Percentiles rank a stretch among this genome's conserved stretches.
phyloP scores from a whole-genome alignment of 345 rosid genomes.

The Populus euphratica region DNA sequence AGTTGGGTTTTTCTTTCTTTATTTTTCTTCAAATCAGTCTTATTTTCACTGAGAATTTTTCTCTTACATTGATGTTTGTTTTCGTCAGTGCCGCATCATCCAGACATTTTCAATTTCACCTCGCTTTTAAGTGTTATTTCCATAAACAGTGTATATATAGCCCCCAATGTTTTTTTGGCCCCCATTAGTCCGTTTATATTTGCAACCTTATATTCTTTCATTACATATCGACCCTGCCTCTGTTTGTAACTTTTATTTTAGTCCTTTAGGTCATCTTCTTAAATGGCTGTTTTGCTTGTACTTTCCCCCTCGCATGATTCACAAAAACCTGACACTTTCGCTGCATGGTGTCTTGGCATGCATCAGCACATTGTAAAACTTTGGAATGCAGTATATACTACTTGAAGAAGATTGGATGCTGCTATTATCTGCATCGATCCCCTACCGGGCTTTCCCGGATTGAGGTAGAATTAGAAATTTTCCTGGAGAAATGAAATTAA shows the following conservation, averaged over 20 bases:
- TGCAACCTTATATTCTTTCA: too few relatives aligned
- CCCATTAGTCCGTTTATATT: not conserved
- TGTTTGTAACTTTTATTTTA: not conserved
- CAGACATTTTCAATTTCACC: not conserved
- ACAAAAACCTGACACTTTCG: not conserved
- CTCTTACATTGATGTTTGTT: not conserved
- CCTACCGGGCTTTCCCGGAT: not conserved
- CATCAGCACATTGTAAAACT: not conserved
- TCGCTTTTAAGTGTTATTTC: not conserved
- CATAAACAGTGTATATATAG: not conserved
- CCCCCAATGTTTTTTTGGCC: not conserved
- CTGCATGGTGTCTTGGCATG: not conserved
- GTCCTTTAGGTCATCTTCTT: not conserved
- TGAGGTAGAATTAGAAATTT: not conserved
- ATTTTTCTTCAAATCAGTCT: not conserved
- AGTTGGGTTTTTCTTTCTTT: not conserved
- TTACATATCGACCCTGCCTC: not conserved
- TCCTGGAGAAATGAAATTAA: not conserved
- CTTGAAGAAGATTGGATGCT: not conserved
- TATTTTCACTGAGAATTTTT: not conserved
- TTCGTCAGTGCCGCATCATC: constrained; percentile 57
- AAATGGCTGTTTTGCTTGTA: not conserved
- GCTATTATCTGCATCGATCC: not conserved
- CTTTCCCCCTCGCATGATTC: not conserved
- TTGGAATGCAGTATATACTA: not conserved